Conservation (phyloP, 176 grass and related monocot genomes). For the Dactylis glomerata region DNA sequence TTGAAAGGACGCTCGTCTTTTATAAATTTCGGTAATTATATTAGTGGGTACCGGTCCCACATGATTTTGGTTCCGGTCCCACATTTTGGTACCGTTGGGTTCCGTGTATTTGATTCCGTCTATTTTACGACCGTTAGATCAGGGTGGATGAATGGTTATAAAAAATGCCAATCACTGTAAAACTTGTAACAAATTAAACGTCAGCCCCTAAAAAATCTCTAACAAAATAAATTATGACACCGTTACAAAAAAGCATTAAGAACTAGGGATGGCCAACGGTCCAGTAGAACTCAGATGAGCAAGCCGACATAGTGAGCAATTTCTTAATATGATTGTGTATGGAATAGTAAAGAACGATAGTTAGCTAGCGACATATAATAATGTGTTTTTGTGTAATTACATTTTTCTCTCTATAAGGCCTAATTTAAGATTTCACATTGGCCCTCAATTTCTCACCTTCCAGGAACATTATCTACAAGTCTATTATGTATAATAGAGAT, state of each 20-base stretch:
- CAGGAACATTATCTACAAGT: neutral
- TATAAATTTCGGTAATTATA: too few relatives aligned
- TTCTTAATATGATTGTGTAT: neutral
- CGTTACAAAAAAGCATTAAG: neutral
- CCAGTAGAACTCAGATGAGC: neutral
- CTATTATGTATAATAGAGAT: neutral
- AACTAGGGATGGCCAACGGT: neutral
- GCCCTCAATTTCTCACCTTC: neutral
- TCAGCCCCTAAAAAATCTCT: neutral
- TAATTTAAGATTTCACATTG: neutral
- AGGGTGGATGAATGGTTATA: too few relatives aligned
- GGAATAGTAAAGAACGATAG: neutral
- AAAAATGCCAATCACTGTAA: too few relatives aligned
- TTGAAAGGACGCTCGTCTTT: too few relatives aligned
- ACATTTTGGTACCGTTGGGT: too few relatives aligned
- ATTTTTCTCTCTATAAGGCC: neutral
- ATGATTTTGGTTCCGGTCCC: too few relatives aligned
- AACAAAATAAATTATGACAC: neutral
- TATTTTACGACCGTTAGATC: too few relatives aligned
- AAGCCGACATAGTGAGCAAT: neutral
- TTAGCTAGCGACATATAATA: neutral
- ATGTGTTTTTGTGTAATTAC: neutral
- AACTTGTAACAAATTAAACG: too few relatives aligned
- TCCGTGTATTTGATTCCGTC: too few relatives aligned
- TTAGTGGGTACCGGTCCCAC: too few relatives aligned